phyloP scores from a whole-genome alignment of 176 grass and related monocot species.

The Aegilops bicornis region DNA sequence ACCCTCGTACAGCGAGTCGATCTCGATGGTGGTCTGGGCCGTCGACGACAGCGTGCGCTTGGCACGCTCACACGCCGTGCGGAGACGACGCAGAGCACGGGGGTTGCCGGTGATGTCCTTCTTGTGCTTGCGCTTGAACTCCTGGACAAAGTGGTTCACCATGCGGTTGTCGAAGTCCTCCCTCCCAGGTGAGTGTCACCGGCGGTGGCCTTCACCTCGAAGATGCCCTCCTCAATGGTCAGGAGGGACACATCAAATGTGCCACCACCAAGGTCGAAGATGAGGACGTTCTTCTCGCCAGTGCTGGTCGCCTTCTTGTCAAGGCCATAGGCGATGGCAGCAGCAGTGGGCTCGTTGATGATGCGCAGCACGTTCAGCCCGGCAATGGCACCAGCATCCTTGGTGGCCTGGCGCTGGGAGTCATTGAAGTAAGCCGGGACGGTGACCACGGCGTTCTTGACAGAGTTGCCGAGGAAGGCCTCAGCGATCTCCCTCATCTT shows the following conservation, averaged over 20 bases:
- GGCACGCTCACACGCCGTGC: constrained; percentile 82
- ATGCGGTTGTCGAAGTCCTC: constrained; percentile 79
- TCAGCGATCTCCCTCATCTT: constrained; percentile 58
- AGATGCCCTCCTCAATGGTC: constrained; percentile 76
- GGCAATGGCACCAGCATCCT: constrained; percentile 51
- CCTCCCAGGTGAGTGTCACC: constrained; percentile 63
- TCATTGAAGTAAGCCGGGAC: constrained; percentile 61
- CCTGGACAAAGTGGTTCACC: constrained; percentile 77
- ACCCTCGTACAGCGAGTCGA: constrained; percentile 88
- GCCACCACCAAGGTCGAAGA: constrained; percentile 60
- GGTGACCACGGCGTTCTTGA: constrained; percentile 57
- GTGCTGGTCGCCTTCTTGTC: constrained; percentile 57
- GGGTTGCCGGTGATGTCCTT: constrained; percentile 68
- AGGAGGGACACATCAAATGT: constrained; percentile 66
- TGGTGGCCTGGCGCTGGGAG: constrained; percentile 62
- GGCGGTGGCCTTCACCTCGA: constrained; percentile 66
- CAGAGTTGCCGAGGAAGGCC: constrained; percentile 46
- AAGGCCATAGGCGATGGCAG: constrained; percentile 57
- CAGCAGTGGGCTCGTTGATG: constrained; percentile 67
- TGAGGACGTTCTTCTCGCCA: constrained; percentile 65
- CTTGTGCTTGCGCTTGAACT: constrained; percentile 69
- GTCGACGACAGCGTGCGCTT: constrained; percentile 92
- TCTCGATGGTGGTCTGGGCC: constrained; percentile 91
- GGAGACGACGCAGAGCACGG: constrained; percentile 35
- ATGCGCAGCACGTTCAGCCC: constrained; percentile 64